Evolutionary conservation across 2,329 filamentous ascomycete genomes (phyloP), one percentile per base, ranked within the genome.

Genomic region (Nothophoma quercina): DNA sequence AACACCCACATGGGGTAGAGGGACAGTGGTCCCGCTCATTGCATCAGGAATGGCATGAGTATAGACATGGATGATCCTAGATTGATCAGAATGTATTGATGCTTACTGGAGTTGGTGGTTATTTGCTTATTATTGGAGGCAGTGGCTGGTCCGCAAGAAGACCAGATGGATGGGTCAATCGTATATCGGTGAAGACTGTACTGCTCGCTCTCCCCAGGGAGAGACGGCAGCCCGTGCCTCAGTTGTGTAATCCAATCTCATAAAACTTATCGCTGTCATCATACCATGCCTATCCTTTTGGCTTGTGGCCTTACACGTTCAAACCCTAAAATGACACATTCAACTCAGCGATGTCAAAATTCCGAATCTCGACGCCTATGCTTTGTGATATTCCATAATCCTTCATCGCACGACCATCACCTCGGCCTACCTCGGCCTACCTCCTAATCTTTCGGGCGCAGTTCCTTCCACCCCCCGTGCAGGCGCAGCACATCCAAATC

Each of bases 1-100:
- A 56, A 55, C 46, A n/a, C 58, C 58, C 45, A 40, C 40, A 26
- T 43, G 55, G 58, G 60, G 51, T 46, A 60, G 40, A 57, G 44
- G 60, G 60, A 61, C 62, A 54, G 41, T 29, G 35, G 60, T 63
- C 57, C 59, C 34, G 58, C 62, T 65, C 64, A 64, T 62, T 57
- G 60, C 62, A 65, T 62, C 21, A 55, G 48, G 52, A 57, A 62
- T 58, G 59, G 62, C 61, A 65, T 65, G 62, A 65, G 63, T 58
- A 34, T 55, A 40, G 38, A 52, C 13, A 19, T 56, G 58, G 63
- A 49, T 56, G 59, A 61, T 62, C 43, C 54, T 49, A 64, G 56
- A 63, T 59, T 63, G 58, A 63, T 65, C 41, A 57, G 35, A 47
- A 51, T 58, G 45, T 47, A 42, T 48, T 52, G 48, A 55, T 57